These are phyloP conservation scores for Agastache rugosa DNA, from an alignment of 257 asterid species.

Conservation along the genomic window DNA sequence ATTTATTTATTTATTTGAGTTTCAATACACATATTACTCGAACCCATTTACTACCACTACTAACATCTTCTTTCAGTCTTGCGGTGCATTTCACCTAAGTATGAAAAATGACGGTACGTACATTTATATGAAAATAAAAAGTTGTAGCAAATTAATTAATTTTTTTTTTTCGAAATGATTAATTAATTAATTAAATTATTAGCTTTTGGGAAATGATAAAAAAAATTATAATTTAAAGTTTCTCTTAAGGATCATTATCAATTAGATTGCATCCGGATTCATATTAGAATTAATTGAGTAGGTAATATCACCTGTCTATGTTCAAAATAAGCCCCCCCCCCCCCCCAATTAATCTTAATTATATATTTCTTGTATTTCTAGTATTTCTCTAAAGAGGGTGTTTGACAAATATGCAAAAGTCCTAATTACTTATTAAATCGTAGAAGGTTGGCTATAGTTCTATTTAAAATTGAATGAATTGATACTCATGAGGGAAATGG, in stretches of 20 bases:
- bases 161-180: too few relatives aligned
- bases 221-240: neutral
- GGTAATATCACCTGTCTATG: slow-evolving; percentile 3
- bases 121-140: neutral
- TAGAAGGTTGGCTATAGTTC: neutral
- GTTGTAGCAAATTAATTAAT: neutral
- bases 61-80: too few relatives aligned
- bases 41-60: too few relatives aligned
- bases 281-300: neutral
- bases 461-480: neutral
- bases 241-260: neutral
- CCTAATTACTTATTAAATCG: neutral
- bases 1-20: too few relatives aligned
- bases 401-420: slow-evolving; percentile 1
- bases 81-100: too few relatives aligned
- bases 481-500: slow-evolving; percentile 11
- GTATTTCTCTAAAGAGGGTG: neutral
- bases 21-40: too few relatives aligned
- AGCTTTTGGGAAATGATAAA: neutral
- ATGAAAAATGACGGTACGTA: too few relatives aligned
- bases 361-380: neutral
- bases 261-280: neutral
- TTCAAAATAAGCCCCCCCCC: neutral
- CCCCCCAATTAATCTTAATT: neutral
- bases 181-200: neutral